Base-by-base conservation (phyloP, 169 alveolate genomes). In the Plasmodium berghei region DNA sequence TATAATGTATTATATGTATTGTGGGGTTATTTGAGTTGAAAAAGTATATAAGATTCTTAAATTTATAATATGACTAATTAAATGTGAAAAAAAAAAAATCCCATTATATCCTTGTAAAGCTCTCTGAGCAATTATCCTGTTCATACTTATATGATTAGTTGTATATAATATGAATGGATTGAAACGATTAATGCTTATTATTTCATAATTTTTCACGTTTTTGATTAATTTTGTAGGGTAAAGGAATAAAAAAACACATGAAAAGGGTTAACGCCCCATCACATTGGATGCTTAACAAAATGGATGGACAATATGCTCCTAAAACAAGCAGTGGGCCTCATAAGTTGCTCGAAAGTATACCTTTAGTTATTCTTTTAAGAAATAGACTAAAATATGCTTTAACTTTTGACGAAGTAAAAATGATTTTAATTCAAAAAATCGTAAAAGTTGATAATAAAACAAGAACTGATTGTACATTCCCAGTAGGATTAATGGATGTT, bases 211-310 rank as follows among this genome's bases (percentile, higher is more conserved):
- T 22, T 1, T 22, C 26, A 22, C 52, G 40, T 34, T 42, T 48
- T 86, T 52, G 26, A 54, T 85, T 1, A 2, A 58, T 54, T 9
- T 34, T 69, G 54, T 91, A 94, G 99, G 99, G 99, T 90, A 98
- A 99, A 95, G 99, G 99, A 59, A 99, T 99, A 73, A 98, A 97
- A 97, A 98, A 98, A 95, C 99, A 98, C 95, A 72, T 97, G 96
- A 98, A 98, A 98, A 98, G 99, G 95, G 96, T 98, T 77, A 96
- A 96, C 88, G 99, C 99, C 90, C 99, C 99, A 26, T 95, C 97
- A 46, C 99, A 98, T 92, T 98, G 99, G 99, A 96, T 98, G 99
- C 95, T 98, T 88, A 97, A 96, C 95, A 98, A 98, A 94, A 91
- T 98, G 94, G 97, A 98, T 18, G 99, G 99, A 58, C 96, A 94